Conservation (phyloP, 805 yeast genomes). For the Metschnikowia rubicola region DNA sequence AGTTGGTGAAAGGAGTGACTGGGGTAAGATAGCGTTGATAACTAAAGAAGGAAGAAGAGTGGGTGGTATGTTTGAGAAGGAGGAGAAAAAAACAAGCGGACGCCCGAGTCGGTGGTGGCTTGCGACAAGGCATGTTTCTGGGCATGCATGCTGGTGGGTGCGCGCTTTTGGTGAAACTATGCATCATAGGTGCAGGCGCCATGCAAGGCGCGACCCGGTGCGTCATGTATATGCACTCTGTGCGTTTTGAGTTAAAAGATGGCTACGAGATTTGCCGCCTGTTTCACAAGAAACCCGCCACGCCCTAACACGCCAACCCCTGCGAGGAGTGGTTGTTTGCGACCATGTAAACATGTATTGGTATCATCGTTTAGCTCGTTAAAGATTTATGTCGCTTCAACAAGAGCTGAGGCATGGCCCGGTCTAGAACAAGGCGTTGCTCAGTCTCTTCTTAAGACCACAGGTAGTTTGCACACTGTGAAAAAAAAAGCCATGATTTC, state of each 20-base stretch:
- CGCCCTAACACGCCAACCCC: no score
- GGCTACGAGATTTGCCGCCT: neutral
- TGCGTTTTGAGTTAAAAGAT: constrained; percentile 3
- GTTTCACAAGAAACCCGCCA: no score
- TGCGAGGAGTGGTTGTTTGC: no score
- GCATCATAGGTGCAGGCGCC: neutral
- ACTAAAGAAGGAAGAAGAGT: constrained; percentile 1
- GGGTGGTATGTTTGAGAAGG: neutral
- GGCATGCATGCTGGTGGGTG: constrained; percentile 4
- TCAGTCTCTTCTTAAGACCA: no score
- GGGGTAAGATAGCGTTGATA: constrained; percentile 7
- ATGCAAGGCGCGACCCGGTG: neutral
- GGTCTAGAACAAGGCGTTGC: no score
- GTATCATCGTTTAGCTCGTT: no score
- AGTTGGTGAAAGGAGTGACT: constrained; percentile 13
- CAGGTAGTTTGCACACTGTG: no score
- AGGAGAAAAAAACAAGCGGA: neutral
- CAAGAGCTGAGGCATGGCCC: no score
- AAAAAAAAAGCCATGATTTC: no score
- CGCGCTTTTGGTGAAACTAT: neutral
- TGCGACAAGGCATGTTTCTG: neutral
- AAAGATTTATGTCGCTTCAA: no score
- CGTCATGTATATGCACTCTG: neutral
- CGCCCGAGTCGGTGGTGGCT: neutral
- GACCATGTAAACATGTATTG: no score